A percentile compares a stretch with the other conserved stretches of the same genome.
phyloP scores from a whole-genome alignment of 805 yeast genomes.

The Saturnispora bothae region DNA sequence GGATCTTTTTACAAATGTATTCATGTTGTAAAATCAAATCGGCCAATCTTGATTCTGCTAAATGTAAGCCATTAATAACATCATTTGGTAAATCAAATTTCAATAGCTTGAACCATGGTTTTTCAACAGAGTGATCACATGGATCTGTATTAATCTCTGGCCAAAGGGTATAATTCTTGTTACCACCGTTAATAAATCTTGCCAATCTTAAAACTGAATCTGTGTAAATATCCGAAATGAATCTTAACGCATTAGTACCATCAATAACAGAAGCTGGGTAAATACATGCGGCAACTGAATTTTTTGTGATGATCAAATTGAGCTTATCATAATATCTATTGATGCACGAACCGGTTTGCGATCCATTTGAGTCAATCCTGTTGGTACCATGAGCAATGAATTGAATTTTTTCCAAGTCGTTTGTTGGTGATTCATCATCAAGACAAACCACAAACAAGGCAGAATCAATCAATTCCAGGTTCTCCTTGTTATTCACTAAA shows the following conservation, averaged over 20 bases:
- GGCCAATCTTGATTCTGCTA: constrained; percentile 48
- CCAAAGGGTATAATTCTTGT: constrained; percentile 41
- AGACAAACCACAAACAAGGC: constrained; percentile 43
- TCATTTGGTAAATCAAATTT: constrained; percentile 35
- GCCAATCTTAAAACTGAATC: constrained; percentile 48
- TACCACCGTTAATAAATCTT: constrained; percentile 41
- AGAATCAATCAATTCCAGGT: constrained; percentile 32
- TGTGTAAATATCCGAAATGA: constrained; percentile 47
- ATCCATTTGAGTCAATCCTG: constrained; percentile 32
- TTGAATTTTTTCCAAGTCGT: constrained; percentile 39
- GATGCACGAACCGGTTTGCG: constrained; percentile 48
- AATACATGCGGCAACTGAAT: constrained; percentile 48
- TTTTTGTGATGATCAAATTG: constrained; percentile 42
- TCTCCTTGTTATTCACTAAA: constrained; percentile 28
- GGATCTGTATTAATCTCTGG: constrained; percentile 31
- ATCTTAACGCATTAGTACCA: constrained; percentile 46
- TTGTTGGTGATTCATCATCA: constrained; percentile 36
- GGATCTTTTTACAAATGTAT: constrained; percentile 30
- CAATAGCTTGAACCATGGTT: constrained; percentile 27
- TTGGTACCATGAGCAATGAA: constrained; percentile 45
- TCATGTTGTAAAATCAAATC: constrained; percentile 51
- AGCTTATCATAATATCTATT: constrained; percentile 52
- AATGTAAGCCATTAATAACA: constrained; percentile 36
- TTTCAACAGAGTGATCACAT: constrained; percentile 23
- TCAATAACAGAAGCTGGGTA: constrained; percentile 53